Percentiles rank a stretch among this genome's conserved stretches.
Conservation (phyloP, 176 grass and related monocot species). For the Oryza glumipatula region DNA sequence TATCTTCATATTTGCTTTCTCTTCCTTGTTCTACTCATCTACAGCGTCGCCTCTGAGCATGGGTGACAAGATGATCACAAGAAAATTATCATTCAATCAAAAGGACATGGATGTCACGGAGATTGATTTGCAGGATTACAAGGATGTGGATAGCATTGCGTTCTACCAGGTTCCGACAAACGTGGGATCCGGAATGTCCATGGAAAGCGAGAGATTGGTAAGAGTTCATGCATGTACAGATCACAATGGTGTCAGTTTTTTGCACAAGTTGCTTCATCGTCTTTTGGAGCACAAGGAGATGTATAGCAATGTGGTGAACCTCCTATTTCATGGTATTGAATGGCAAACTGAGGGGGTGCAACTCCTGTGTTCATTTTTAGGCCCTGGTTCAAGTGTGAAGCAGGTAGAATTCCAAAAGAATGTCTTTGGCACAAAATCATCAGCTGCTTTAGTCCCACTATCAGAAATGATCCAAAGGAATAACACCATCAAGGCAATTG, state of each 20-base stretch:
- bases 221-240: constrained; percentile 61
- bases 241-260: constrained; percentile 40
- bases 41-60: constrained; percentile 12
- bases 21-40: constrained; percentile 34
- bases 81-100: constrained; percentile 16
- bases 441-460: constrained; percentile 38
- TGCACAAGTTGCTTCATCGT: constrained; percentile 57
- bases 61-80: constrained; percentile 25
- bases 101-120: constrained; percentile 19
- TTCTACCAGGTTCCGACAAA: constrained; percentile 51
- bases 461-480: constrained; percentile 71
- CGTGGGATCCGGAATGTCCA: constrained; percentile 45
- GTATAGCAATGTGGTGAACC: constrained; percentile 54
- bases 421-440: constrained; percentile 55
- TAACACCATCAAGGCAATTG: constrained; percentile 58
- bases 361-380: constrained; percentile 57
- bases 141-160: constrained; percentile 37
- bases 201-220: constrained; percentile 68
- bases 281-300: constrained; percentile 48
- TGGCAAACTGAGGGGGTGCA: constrained; percentile 60
- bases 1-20: constrained; percentile 21
- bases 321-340: constrained; percentile 78
- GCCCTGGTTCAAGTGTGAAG: constrained; percentile 54
- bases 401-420: constrained; percentile 85
- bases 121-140: constrained; percentile 47